Base-by-base conservation (phyloP, 257 asterid genomes). In the Striga asiatica region DNA sequence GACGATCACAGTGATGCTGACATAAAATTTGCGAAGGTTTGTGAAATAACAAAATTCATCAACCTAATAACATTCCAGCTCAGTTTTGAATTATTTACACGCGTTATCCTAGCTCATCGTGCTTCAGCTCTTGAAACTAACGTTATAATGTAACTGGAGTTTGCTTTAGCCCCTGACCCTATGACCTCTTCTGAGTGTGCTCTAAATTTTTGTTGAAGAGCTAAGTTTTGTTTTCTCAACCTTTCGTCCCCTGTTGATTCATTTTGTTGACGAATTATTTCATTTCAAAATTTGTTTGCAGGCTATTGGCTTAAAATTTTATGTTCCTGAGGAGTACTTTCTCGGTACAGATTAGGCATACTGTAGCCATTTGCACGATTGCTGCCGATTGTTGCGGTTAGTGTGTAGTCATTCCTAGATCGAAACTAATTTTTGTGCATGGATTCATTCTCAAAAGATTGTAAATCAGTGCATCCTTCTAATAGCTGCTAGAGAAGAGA, bases 1-100 rank as follows among this genome's bases (percentile, higher is more conserved):
- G 69, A 70, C 4, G 95, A 92, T 59, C 99, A 92, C 70, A 77
- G 97, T 70, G 89, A 82, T 62, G 89, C 94, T 49, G 99, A 92
- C 73, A 76, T 67, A 66, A 77, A 75, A 81, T 92, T 91, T 77
- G 95, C 98, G 2, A 68, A 92, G 95, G 97, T 87, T 29, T n/a
- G 50, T 58, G 24, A 4, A 16, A 18, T 1, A 48, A 48, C 20
- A 8, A 21, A 18, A 38, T 66, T 14, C 32, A 6, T 14, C 51
- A 27, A 53, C 37, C 56, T 18, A 17, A 13, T 10, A 38, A 28
- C 9, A 2, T 34, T 13, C 17, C 21, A 5, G 4, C 8, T 2
- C 13, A 1, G 0, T 37, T 37, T 35, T 37, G 11, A 5, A 37
- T 11, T 11, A 11, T 10, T 12, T 10, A 37, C n/a, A 37, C 11